phyloP scores from a whole-genome alignment of 768 basidiomycete species.

The Dioszegia crocea region DNA sequence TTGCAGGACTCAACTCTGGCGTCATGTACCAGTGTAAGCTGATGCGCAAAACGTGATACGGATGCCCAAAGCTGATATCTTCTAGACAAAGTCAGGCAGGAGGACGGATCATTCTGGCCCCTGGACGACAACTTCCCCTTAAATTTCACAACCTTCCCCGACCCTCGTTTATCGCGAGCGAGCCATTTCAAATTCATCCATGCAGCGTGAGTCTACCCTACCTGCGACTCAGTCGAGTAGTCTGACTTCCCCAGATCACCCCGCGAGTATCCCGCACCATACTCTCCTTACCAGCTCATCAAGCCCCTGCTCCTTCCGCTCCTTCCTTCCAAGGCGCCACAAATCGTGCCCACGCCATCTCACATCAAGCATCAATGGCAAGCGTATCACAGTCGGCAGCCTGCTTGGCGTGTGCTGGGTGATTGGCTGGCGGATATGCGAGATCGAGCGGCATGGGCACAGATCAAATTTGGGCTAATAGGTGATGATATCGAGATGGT shows the following conservation, averaged over 20 bases:
- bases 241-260: conserved; percentile 4
- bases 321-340: conserved; percentile 6
- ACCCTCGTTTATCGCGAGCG: not conserved
- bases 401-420: conserved; percentile 9
- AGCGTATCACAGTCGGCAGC: conserved; percentile 11
- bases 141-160: conserved; percentile 23
- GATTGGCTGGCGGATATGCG: conserved; percentile 21
- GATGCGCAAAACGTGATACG: not conserved
- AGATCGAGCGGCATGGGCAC: conserved; percentile 17
- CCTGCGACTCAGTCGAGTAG: not conserved
- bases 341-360: conserved; percentile 9
- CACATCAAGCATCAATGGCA: conserved; percentile 14
- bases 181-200: conserved; percentile 21
- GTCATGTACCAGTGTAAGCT: conserved; percentile 18
- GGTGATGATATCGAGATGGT: conserved; percentile 12
- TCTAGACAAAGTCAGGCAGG: conserved; percentile 1
- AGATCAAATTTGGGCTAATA: conserved; percentile 16
- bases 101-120: conserved; percentile 7
- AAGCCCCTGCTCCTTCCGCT: conserved; percentile 8
- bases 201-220: conserved; percentile 5
- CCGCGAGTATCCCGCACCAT: not conserved
- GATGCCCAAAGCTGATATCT: not conserved
- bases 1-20: conserved; percentile 9
- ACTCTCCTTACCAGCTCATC: conserved; percentile 7
- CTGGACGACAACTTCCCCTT: not conserved